A percentile compares a stretch with the other conserved stretches of the same genome.
phyloP scores from a whole-genome alignment of 352 stramenopile genomes.

The Elongisporangium anandrum region DNA sequence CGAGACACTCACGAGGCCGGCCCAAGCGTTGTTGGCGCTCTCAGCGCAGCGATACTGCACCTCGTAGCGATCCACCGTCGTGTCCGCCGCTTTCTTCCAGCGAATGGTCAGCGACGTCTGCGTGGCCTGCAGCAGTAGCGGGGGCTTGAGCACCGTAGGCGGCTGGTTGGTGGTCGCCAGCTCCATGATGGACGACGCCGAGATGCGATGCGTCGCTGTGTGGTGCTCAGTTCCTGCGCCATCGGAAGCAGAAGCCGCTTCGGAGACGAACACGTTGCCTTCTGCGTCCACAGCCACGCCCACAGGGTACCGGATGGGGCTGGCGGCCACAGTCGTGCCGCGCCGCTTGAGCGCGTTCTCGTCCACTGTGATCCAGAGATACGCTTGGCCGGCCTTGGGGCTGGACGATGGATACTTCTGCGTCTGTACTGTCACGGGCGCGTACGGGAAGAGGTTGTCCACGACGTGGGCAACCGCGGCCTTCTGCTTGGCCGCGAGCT shows the following conservation, averaged over 20 bases:
- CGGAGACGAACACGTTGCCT: constrained; percentile 71
- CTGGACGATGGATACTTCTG: constrained; percentile 60
- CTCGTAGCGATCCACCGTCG: constrained; percentile 72
- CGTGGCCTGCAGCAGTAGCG: constrained; percentile 40
- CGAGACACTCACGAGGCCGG: constrained; percentile 26
- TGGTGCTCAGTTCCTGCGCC: constrained; percentile 3
- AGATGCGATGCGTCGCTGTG: constrained; percentile 34
- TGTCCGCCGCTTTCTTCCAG: constrained; percentile 59
- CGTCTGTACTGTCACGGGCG: constrained; percentile 65
- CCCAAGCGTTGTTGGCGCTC: constrained; percentile 44
- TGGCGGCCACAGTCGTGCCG: constrained; percentile 19
- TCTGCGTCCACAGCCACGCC: constrained; percentile 61
- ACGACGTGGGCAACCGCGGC: constrained; percentile 59
- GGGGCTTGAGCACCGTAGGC: constrained; percentile 29
- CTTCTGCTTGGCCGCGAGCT: constrained; percentile 41
- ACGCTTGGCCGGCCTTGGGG: constrained; percentile 54
- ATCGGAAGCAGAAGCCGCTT: constrained; percentile 11
- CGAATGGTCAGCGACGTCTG: constrained; percentile 44
- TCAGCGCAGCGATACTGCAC: constrained; percentile 56
- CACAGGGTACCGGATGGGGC: constrained; percentile 57
- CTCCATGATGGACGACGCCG: constrained; percentile 55
- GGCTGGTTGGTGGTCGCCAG: constrained; percentile 33
- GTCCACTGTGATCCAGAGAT: constrained; percentile 76
- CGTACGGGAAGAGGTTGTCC: constrained; percentile 76
- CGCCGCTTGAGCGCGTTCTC: constrained; percentile 57